phyloP scores from a whole-genome alignment of 768 basidiomycete species.

The Lentinula lateritia region DNA sequence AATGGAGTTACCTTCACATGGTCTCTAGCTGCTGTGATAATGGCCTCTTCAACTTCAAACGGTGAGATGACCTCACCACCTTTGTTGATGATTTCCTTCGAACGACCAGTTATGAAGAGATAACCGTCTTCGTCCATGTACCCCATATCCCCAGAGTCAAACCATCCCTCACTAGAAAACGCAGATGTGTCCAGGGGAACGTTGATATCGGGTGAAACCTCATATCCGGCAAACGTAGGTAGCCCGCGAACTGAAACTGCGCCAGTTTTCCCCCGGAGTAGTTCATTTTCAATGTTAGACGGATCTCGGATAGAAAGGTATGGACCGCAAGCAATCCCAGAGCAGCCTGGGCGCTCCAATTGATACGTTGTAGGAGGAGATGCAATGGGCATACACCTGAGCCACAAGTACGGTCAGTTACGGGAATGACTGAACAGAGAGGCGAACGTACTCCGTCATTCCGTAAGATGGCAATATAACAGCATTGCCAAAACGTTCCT shows the following conservation, averaged over 20 bases:
- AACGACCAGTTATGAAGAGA: slow-evolving; percentile 48
- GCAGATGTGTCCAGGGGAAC: slow-evolving; percentile 39
- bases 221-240: slow-evolving; percentile 49
- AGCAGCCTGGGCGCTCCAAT: slow-evolving; percentile 41
- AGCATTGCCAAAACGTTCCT: slow-evolving; percentile 39
- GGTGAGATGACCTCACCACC: slow-evolving; percentile 60
- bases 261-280: slow-evolving; percentile 36
- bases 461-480: slow-evolving; percentile 57
- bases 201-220: slow-evolving; percentile 36
- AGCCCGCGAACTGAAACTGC: slow-evolving; percentile 51
- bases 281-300: slow-evolving; percentile 26
- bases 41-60: slow-evolving; percentile 56
- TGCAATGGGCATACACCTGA: slow-evolving; percentile 46
- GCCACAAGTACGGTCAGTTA: slow-evolving; percentile 5
- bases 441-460: slow-evolving; percentile 40
- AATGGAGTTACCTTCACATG: slow-evolving; percentile 28
- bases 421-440: background rate
- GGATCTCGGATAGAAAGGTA: slow-evolving; percentile 38
- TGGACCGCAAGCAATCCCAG: slow-evolving; percentile 43
- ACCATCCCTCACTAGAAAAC: slow-evolving; percentile 48
- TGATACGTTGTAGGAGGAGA: slow-evolving; percentile 36
- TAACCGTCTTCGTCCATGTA: slow-evolving; percentile 43
- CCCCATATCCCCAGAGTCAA: slow-evolving; percentile 44
- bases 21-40: slow-evolving; percentile 35
- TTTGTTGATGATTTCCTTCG: slow-evolving; percentile 57